Evolutionary conservation across 768 basidiomycete species (phyloP), one percentile per base, ranked within the genome.

Genomic region (Lactarius psammicola): DNA sequence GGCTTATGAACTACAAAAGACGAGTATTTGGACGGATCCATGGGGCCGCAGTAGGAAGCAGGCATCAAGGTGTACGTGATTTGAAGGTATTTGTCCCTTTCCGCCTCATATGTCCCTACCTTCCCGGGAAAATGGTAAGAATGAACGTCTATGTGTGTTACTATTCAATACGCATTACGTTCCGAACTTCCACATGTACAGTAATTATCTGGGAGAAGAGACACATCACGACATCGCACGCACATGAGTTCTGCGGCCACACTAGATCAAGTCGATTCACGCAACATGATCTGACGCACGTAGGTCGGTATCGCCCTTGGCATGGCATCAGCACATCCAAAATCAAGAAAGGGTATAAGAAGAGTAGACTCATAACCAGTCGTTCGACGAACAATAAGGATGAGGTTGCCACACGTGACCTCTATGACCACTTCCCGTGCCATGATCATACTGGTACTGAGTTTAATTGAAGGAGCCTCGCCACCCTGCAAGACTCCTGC

Each of bases 321-420:
- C 4, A 44, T 18, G 34, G 49, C 60, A 65, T 44, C 33, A 60
- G 54, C 59, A 60, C 53, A 57, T 28, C 66, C 56, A 59, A 34
- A 10, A 42, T 46, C 40, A 67, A 56, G 30, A 54, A 58, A n/a
- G 38, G 51, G 56, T 56, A 65, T 59, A 42, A 66, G 42, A 56
- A 23, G 55, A 17, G 36, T 34, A 34, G 34, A 34, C 34, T 34
- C 9, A 8, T 34, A 10, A 34, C 10, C 34, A 34, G 34, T 34
- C 10, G 34, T 34, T 8, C 1, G 9, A 34, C 1, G 34, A 34
- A 8, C n/a, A 8, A 34, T 7, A 33, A 33, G 3, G 31, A 34
- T 34, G 34, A 7, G 34, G 34, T 7, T 34, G 34, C 34, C 34
- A 34, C 34, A 10, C 9, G 34, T 34, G 34, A 10, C 34, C 34